A percentile compares a stretch with the other conserved stretches of the same genome.
phyloP scores from a whole-genome alignment of 75 land plant species.

The Larix kaempferi region DNA sequence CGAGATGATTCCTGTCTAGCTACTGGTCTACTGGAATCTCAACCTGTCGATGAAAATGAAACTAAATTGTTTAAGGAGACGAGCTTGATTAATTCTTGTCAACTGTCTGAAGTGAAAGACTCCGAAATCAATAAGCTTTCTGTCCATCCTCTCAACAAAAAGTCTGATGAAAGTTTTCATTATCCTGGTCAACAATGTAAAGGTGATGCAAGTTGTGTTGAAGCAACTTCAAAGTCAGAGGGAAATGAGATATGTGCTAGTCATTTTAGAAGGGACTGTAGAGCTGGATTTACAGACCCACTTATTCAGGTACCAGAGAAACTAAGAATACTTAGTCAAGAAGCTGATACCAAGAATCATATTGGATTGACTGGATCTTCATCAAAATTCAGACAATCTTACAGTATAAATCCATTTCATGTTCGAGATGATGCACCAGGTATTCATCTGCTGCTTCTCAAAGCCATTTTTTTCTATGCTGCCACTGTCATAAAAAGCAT shows the following conservation, averaged over 20 bases:
- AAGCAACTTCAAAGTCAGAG: neutral
- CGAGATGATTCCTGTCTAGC: neutral
- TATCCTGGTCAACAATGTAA: neutral
- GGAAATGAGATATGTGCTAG: neutral
- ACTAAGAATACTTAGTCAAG: neutral
- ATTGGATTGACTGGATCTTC: neutral
- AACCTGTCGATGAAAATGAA: neutral
- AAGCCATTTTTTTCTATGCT: neutral
- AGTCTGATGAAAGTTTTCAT: neutral
- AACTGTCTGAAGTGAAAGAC: neutral
- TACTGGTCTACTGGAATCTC: neutral
- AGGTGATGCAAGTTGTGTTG: conserved; percentile 1
- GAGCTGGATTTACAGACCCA: neutral
- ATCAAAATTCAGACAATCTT: neutral
- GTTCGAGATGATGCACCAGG: conserved; percentile 1
- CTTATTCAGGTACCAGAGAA: neutral
- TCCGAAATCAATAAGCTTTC: neutral
- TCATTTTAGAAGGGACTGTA: neutral
- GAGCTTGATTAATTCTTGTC: neutral
- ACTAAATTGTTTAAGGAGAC: neutral
- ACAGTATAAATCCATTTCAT: neutral
- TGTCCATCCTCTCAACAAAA: neutral
- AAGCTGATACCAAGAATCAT: neutral
- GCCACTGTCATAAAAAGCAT: neutral
- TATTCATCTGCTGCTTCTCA: neutral